Evolutionary conservation across 2,329 filamentous ascomycete species (phyloP).

Genomic region (Venturia nashicola): DNA sequence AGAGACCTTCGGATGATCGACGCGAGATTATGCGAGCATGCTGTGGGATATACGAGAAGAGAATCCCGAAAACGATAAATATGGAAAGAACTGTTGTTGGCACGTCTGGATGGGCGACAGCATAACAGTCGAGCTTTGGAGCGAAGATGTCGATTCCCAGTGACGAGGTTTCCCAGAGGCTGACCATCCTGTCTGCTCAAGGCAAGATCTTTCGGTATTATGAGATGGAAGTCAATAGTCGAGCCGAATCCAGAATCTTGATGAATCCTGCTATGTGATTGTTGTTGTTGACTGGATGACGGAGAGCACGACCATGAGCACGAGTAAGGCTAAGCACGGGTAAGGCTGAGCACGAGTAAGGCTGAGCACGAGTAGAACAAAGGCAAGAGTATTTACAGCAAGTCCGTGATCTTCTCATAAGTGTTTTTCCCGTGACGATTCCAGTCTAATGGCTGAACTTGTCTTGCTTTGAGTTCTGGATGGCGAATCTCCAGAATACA

Average conservation of each 20-base stretch:
- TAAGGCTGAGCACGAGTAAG: too few species aligned
- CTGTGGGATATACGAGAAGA: constrained; percentile 89
- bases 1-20: constrained; percentile 84
- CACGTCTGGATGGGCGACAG: constrained; percentile 35
- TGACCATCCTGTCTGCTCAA: background rate
- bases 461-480: too few species aligned
- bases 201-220: background rate
- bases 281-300: background rate
- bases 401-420: too few species aligned
- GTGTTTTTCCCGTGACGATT: too few species aligned
- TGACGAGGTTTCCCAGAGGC: background rate
- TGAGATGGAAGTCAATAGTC: background rate
- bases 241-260: background rate
- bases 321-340: too few species aligned
- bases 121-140: constrained; percentile 21
- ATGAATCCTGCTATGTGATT: background rate
- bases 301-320: background rate
- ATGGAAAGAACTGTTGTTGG: constrained; percentile 42
- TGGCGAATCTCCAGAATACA: too few species aligned
- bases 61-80: constrained; percentile 76
- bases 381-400: too few species aligned
- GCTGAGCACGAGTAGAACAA: too few species aligned
- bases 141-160: background rate
- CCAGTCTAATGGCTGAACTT: too few species aligned
- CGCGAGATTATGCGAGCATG: constrained; percentile 82